A percentile compares a stretch with the other conserved stretches of the same genome.
Conservation (phyloP, 2,329 filamentous ascomycete species). For the Cordyceps farinosa region DNA sequence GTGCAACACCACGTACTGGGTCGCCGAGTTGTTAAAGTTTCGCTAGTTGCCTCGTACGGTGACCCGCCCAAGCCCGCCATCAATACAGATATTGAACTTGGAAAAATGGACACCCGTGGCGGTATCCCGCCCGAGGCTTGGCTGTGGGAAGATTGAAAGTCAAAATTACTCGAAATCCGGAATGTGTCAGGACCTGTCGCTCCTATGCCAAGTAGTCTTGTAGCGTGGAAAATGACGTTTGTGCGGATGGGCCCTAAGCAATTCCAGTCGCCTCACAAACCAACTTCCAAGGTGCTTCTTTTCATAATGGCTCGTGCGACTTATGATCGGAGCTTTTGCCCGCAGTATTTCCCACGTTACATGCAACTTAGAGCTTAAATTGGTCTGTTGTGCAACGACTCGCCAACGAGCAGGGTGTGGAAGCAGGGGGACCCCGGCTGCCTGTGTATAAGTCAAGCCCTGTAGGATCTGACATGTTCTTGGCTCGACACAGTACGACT, state of each 20-base stretch:
- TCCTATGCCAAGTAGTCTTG: not conserved
- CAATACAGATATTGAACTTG: not conserved
- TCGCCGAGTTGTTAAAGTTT: not conserved
- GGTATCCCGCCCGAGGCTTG: not conserved
- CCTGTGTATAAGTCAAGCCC: not conserved
- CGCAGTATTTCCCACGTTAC: constrained; percentile 1
- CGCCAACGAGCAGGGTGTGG: not conserved
- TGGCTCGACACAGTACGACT: not conserved
- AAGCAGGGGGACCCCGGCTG: not conserved
- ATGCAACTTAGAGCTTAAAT: not conserved
- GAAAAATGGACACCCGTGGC: not conserved
- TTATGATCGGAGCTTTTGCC: not conserved
- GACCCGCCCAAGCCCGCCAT: not conserved
- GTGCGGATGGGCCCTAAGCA: not conserved
- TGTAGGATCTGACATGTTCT: not conserved
- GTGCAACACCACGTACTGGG: not conserved
- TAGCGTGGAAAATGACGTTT: not conserved
- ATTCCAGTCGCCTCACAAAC: not conserved
- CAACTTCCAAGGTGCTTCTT: not conserved
- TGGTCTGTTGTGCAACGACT: not conserved
- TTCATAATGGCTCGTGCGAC: not conserved
- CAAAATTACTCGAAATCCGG: not conserved
- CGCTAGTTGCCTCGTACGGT: not conserved
- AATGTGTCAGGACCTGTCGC: too few relatives aligned
- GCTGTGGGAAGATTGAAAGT: not conserved